Conservation (phyloP, 257 asterid genomes). For the Salvia rosmarinus region DNA sequence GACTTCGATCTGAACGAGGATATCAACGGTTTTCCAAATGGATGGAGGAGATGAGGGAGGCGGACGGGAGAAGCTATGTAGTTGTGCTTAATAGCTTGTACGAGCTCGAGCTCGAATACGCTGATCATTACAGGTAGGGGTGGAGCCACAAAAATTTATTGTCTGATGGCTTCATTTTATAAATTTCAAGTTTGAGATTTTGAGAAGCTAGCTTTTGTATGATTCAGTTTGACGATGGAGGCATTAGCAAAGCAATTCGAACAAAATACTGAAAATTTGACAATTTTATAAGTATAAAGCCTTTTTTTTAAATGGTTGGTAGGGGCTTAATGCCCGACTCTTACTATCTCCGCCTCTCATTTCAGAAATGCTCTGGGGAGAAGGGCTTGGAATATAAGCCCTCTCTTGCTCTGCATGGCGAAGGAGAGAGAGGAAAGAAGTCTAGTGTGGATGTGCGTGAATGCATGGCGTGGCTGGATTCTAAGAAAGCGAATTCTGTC, state of each 20-base stretch:
- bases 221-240: too few species aligned
- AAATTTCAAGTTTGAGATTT: too few species aligned
- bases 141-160: too few species aligned
- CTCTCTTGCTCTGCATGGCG: constrained; percentile 36
- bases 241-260: too few species aligned
- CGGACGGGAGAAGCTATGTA: constrained; percentile 44
- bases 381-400: constrained; percentile 53
- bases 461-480: constrained; percentile 48
- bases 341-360: too few species aligned
- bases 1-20: not conserved
- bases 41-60: constrained; percentile 30
- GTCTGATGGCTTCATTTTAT: too few species aligned
- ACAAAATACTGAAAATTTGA: too few species aligned
- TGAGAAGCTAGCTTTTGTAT: too few species aligned
- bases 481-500: constrained; percentile 39
- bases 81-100: constrained; percentile 49
- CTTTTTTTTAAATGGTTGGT: too few species aligned
- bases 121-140: constrained; percentile 36
- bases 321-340: too few species aligned
- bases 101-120: constrained; percentile 58
- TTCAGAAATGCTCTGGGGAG: constrained; percentile 43
- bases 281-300: too few species aligned
- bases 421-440: constrained; percentile 34
- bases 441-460: not conserved
- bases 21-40: not conserved